Base-by-base conservation (phyloP, 1,284 basidiomycete species). In the Puccinia polysora region DNA sequence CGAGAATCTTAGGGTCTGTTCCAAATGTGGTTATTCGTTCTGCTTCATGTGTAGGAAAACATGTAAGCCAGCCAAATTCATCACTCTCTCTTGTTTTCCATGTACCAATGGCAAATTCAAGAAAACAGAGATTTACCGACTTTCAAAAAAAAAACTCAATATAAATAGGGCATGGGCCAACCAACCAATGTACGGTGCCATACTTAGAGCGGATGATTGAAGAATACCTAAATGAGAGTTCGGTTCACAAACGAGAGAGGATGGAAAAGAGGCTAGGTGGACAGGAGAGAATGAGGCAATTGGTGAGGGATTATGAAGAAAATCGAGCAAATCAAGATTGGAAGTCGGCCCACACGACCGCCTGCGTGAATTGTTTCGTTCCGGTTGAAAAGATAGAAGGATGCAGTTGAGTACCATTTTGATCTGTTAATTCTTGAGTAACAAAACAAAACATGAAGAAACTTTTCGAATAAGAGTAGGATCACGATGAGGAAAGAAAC, bases 11-110 rank as follows among this genome's bases (percentile, higher is more conserved):
- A 34, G 63, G 49, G 32, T 52, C 34, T 65, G 63, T 40, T 15
- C 28, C 15, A 47, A 32, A 18, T 65, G 63, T 50, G 28, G 30
- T 23, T 52, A 38, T 25, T 52, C 32, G 23, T 65, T 49, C 47
- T 65, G 63, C 38, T 52, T 52, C 18, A 32, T 65, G 4, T 65
- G 63, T 18, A 65, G 53, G 50, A 65, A 65, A 40, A 65, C 63
- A 20, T 65, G 63, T 49, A 28, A 38, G 56, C 38, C 38, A 4
- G 23, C 20, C n/a, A 2, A 8, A 32, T 32, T 20, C 23, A 52
- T 52, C 7, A 52, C 49, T 32, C 32, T 58, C 30, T 30, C n/a
- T n/a, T n/a, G 30, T 36, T 34, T 18, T 32, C 20, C 15, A 5
- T 34, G 4, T 20, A 30, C 18, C 8, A 53, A 25, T 23, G 50